These are phyloP conservation scores for Spathaspora sp. DNA, from an alignment of 805 yeast genomes.

Conservation along the genomic window DNA sequence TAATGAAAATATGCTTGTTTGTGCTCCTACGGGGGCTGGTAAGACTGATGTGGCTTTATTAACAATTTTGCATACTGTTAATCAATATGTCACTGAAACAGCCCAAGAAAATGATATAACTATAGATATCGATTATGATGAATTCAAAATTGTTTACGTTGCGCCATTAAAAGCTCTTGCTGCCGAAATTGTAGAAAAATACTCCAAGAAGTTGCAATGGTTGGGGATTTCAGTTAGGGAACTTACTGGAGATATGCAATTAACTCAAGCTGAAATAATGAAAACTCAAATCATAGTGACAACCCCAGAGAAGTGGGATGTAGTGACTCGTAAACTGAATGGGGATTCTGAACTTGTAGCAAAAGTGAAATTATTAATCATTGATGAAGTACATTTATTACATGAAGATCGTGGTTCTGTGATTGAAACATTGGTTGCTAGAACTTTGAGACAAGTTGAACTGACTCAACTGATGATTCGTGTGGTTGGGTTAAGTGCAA, in stretches of 20 bases:
- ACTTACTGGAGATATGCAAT: constrained; percentile 83
- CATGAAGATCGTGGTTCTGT: constrained; percentile 99
- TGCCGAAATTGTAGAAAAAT: constrained; percentile 93
- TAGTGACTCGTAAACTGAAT: constrained; percentile 87
- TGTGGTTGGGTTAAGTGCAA: constrained; percentile 91
- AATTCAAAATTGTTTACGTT: constrained; percentile 84
- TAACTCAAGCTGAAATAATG: constrained; percentile 71
- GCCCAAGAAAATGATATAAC: constrained; percentile 42
- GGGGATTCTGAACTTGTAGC: constrained; percentile 85
- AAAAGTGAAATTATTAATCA: constrained; percentile 80
- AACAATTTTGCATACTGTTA: constrained; percentile 73
- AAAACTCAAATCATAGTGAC: constrained; percentile 83
- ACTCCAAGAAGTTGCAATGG: constrained; percentile 73
- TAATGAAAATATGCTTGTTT: constrained; percentile 90
- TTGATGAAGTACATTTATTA: constrained; percentile 93
- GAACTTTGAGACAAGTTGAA: constrained; percentile 93
- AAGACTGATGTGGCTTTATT: constrained; percentile 90
- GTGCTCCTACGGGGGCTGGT: constrained; percentile 99
- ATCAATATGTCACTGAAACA: constrained; percentile 59
- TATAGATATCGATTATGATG: constrained; percentile 72
- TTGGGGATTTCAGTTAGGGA: constrained; percentile 84
- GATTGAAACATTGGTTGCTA: constrained; percentile 89
- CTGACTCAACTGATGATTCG: constrained; percentile 90
- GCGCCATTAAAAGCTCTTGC: constrained; percentile 96
- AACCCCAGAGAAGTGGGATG: constrained; percentile 99